phyloP scores from a whole-genome alignment of 495 filamentous ascomycete species.

The Aspergillus haitiensis region DNA sequence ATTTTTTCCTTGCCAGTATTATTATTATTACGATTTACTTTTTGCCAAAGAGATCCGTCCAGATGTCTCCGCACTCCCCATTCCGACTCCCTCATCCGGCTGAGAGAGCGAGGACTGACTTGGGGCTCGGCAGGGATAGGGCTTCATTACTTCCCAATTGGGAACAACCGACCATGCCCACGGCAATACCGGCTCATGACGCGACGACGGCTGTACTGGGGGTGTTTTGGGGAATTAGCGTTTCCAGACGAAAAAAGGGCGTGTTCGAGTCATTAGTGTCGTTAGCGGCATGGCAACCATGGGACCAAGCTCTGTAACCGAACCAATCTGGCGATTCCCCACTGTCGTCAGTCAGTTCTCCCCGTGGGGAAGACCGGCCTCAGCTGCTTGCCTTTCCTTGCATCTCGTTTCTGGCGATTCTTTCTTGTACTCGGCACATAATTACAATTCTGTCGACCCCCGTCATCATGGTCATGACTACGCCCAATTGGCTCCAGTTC shows the following conservation, averaged over 20 bases:
- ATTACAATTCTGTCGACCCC: neutral
- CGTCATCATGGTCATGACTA: constrained; percentile 5
- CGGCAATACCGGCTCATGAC: constrained; percentile 6
- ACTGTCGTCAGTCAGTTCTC: no score
- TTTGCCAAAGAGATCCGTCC: no score
- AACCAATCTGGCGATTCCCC: no score
- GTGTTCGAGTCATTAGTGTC: neutral
- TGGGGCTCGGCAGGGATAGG: neutral
- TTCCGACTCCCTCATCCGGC: no score
- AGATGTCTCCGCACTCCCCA: no score
- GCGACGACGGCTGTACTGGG: neutral
- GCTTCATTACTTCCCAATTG: neutral
- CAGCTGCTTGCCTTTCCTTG: no score
- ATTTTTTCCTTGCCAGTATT: neutral
- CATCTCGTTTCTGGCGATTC: neutral
- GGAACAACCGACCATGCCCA: neutral
- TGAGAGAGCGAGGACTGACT: no score
- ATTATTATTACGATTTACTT: no score
- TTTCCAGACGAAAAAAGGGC: neutral
- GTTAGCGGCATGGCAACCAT: no score
- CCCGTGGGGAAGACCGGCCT: no score
- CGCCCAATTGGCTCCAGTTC: constrained; percentile 17
- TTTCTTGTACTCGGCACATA: neutral
- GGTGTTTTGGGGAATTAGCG: neutral
- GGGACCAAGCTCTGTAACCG: no score